phyloP scores from a whole-genome alignment of 176 grass and related monocot genomes.

The Secale cereale region DNA sequence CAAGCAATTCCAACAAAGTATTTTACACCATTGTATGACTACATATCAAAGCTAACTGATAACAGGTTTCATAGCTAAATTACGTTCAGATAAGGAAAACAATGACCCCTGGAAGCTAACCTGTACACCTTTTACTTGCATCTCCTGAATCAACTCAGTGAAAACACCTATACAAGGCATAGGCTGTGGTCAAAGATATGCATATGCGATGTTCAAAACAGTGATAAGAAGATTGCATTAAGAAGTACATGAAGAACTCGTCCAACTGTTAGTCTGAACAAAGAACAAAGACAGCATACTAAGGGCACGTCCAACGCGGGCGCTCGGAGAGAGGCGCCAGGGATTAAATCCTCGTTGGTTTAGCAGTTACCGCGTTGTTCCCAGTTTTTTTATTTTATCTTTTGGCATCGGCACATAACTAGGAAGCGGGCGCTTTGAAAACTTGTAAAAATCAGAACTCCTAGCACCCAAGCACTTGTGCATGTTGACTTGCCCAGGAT shows the following conservation, averaged over 20 bases:
- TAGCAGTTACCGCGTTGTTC: no score
- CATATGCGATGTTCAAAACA: neutral
- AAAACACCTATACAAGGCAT: conserved; percentile 73
- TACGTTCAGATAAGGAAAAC: neutral
- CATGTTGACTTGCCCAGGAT: no score
- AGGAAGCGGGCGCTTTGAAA: no score
- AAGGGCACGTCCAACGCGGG: no score
- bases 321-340: no score
- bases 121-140: conserved; percentile 98
- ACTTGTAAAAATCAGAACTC: no score
- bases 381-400: no score
- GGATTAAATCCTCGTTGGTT: no score
- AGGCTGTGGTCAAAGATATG: conserved; percentile 15
- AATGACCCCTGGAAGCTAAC: conserved; percentile 41
- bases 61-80: neutral
- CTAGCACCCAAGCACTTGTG: no score
- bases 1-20: neutral
- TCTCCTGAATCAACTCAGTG: conserved; percentile 96
- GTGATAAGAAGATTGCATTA: neutral
- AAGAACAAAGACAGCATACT: neutral
- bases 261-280: neutral
- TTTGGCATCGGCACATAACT: no score
- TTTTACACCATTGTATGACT: neutral
- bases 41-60: neutral
- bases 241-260: neutral